Evolutionary conservation across 1,284 basidiomycete species (phyloP), one percentile per base, ranked within the genome.

Genomic region (Cutaneotrichosporon spelunceum): DNA sequence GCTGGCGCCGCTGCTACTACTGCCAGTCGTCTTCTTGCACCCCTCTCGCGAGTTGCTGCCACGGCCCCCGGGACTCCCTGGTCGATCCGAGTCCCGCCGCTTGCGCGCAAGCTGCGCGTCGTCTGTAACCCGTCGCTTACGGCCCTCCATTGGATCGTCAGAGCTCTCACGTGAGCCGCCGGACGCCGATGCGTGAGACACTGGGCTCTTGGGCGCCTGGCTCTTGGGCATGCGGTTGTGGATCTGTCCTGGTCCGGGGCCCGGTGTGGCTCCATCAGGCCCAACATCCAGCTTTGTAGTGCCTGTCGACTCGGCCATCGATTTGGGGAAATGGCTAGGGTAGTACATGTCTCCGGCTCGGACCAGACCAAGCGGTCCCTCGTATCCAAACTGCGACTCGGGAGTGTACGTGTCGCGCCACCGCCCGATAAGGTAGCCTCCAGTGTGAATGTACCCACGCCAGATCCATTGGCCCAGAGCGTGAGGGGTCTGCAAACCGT

Each of bases 381-480:
- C 76, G 64, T 75, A 73, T 8, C 74, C 74, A 39, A 66, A 56
- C 49, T 70, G 62, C 53, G 70, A 65, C 39, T 72, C 73, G 5
- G 71, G 65, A 5, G 76, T 79, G 57, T 75, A 75, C 2, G 73
- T 74, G 61, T 80, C 78, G 54, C 78, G 69, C 76, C 78, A 80
- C 21, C 78, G 64, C 24, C 78, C 78, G 45, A 76, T 62, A 34
- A 78, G 45, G 56, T 72, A 64, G 4, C 73, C 76, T 4, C 76
- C 78, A 3, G 76, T 72, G 50, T 77, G 73, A 8, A 79, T 57
- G 57, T 79, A 80, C 1, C 74, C 77, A n/a, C 74, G 65, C 71
- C 74, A 77, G 4, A 78, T 57, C 77, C 77, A 80, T 49, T 66
- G 59, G n/a, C 76, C 72, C 57, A 71, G 68, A 1, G 70, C 66